Percentiles rank a stretch among this genome's conserved stretches.
These are phyloP conservation scores for Massospora cicadina DNA, from an alignment of 371 early-diverging fungal species.

Conservation along the genomic window DNA sequence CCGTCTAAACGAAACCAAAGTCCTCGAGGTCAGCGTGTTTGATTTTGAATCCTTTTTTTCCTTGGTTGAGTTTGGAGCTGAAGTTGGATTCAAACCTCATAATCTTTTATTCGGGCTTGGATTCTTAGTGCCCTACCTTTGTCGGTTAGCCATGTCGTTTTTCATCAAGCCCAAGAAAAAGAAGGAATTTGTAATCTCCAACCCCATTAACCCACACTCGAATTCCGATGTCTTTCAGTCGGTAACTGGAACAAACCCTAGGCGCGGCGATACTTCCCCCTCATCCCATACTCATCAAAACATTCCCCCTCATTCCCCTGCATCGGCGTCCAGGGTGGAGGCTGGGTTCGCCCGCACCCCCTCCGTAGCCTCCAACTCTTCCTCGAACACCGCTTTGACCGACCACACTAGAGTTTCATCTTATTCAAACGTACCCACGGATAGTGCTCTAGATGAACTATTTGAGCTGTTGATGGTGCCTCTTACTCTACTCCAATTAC, in stretches of 20 bases:
- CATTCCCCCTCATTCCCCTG: background rate
- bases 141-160: background rate
- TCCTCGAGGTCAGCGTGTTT: no score
- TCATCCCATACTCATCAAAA: background rate
- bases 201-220: constrained; percentile 6
- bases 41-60: no score
- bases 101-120: no score
- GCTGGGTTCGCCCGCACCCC: constrained; percentile 1
- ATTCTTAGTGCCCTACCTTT: no score
- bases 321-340: background rate
- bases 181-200: constrained; percentile 8
- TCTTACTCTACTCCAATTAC: background rate
- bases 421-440: background rate
- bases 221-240: constrained; percentile 6
- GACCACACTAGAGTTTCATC: constrained; percentile 7
- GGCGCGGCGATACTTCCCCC: background rate
- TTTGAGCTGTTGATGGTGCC: constrained; percentile 9
- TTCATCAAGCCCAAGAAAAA: constrained; percentile 5
- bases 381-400: background rate
- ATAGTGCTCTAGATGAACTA: constrained; percentile 5
- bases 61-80: no score
- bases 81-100: no score
- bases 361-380: background rate
- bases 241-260: background rate
- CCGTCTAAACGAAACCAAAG: no score